phyloP scores from a whole-genome alignment of 768 basidiomycete genomes.

The Suillus weaverae region DNA sequence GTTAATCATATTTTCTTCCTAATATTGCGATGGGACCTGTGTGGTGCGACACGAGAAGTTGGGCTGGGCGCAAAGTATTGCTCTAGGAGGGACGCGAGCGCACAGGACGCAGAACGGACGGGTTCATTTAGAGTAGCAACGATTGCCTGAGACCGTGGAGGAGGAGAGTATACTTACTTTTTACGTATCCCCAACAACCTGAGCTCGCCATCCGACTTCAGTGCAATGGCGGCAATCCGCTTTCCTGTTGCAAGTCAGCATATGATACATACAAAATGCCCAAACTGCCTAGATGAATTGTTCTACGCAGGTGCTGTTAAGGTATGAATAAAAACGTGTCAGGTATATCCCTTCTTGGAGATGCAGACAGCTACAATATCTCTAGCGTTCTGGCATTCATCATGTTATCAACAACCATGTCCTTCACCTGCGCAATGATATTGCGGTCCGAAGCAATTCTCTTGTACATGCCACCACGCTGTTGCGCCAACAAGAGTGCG shows the following conservation, averaged over 20 bases:
- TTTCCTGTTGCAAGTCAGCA: neutral
- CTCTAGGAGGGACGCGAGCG: no score
- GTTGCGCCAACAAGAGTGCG: neutral
- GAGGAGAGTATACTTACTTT: no score
- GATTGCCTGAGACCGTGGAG: no score
- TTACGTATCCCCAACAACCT: no score
- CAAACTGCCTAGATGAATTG: neutral
- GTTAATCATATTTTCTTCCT: no score
- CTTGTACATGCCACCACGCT: neutral
- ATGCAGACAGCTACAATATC: neutral
- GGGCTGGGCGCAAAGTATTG: no score
- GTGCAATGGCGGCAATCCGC: neutral
- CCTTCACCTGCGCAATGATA: neutral
- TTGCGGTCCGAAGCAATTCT: neutral
- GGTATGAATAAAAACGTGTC: neutral
- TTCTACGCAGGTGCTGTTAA: neutral
- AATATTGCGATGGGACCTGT: no score
- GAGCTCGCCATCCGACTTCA: neutral
- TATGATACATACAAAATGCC: neutral
- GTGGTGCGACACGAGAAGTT: no score
- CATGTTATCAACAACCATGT: neutral
- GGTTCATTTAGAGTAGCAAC: no score
- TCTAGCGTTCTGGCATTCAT: neutral
- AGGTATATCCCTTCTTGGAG: neutral
- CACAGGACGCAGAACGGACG: no score